Base-by-base conservation (phyloP, 306 rosid species). In the Gleditsia sinensis region DNA sequence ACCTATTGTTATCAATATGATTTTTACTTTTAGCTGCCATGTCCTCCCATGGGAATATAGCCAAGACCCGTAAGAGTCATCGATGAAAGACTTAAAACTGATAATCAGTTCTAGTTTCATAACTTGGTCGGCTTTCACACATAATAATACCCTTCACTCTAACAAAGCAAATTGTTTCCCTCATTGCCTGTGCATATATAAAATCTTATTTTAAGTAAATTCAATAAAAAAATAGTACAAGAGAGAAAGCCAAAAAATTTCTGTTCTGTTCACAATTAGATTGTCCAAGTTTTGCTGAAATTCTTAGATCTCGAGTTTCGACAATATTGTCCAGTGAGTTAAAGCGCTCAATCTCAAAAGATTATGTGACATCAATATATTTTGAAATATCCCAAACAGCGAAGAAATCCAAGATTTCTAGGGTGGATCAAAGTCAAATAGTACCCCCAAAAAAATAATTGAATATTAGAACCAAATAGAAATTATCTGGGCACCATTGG, bases 341-440 rank as follows among this genome's bases (percentile, higher is more conserved):
- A 63, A 11, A 16, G 25, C 30, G 33, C 36, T 46, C 32, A 42
- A 14, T 1, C 27, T n/a, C 55, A 43, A 17, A 30, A 42, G n/a
- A 56, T 45, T n/a, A 30, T 66, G 56, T 16, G 20, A 42, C 37
- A 37, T 34, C 10, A 40, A 64, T 40, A 24, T 24, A 14, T 24
- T 13, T 23, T 6, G 3, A 13, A 43, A 13, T 24, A 4, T 23
- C 27, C 72, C 42, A 67, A 67, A 28, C 24, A 43, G 71, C 6
- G 20, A 23, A 25, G 6, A 1, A 64, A 19, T 45, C 39, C 13
- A 43, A 7, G 27, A 37, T 28, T 45, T 48, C 32, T 49, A 49
- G 9, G 74, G 14, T 46, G 28, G 57, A 68, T 68, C 61, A 67
- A 45, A 43, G 49, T 68, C 61, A 67, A 45, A 43, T 14, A 27